phyloP scores from a whole-genome alignment of 164 flowering plant genomes.

The Liriodendron chinense region DNA sequence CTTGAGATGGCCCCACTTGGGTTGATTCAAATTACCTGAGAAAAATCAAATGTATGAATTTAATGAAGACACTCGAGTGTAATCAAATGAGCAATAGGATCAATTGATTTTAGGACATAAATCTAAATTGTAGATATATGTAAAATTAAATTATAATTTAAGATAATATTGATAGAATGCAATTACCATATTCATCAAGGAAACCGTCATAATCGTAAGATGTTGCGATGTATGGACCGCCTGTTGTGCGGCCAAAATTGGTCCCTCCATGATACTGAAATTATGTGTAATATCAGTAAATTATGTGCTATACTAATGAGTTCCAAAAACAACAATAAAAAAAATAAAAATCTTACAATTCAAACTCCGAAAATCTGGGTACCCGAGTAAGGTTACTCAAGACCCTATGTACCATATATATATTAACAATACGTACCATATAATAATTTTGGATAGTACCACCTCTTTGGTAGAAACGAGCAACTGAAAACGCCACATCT shows the following conservation, averaged over 20 bases:
- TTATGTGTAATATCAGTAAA: background rate
- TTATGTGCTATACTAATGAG: no score
- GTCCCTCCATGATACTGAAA: constrained; percentile 14
- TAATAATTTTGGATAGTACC: constrained; percentile 46
- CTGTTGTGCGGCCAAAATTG: constrained; percentile 13
- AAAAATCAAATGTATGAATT: background rate
- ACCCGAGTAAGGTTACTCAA: no score
- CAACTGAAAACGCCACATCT: constrained; percentile 41
- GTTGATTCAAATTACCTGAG: constrained; percentile 30
- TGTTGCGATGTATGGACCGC: constrained; percentile 12
- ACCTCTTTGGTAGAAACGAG: constrained; percentile 33
- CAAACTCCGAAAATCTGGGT: no score
- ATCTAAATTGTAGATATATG: background rate
- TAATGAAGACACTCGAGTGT: background rate
- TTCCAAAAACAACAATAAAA: background rate
- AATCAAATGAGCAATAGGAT: no score
- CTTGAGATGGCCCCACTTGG: constrained; percentile 46
- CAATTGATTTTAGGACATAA: no score
- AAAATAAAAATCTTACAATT: background rate
- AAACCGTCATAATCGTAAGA: constrained; percentile 13
- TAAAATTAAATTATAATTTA: no score
- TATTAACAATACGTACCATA: constrained; percentile 27
- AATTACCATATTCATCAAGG: constrained; percentile 7
- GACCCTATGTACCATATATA: no score
- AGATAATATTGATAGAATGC: background rate